Percentiles rank a stretch among this genome's conserved stretches.
These are phyloP conservation scores for Phytophthora syringae DNA, from an alignment of 352 stramenopile species.

Conservation along the genomic window DNA sequence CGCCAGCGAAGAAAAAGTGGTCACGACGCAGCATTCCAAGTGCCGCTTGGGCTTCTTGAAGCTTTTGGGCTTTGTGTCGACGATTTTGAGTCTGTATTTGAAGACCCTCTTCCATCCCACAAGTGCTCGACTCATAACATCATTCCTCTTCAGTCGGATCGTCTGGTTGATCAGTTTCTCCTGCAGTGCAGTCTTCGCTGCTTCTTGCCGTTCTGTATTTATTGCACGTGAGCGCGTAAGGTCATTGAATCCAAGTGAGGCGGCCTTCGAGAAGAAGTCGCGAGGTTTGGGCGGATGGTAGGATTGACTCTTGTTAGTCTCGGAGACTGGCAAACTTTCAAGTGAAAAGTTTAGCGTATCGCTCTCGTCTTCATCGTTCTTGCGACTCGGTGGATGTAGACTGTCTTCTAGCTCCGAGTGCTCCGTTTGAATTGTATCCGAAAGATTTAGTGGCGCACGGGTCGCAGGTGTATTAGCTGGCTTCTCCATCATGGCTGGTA, in stretches of 20 bases:
- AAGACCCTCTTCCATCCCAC: constrained; percentile 62
- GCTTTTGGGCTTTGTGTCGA: constrained; percentile 36
- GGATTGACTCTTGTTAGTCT: constrained; percentile 6
- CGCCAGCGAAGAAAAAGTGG: constrained; percentile 50
- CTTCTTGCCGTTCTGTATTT: constrained; percentile 20
- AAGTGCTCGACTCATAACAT: constrained; percentile 51
- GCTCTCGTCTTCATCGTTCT: constrained; percentile 1
- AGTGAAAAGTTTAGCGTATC: constrained; percentile 9
- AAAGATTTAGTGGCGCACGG: not conserved
- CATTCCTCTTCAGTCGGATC: constrained; percentile 46
- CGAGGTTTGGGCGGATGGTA: constrained; percentile 5
- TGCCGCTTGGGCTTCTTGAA: constrained; percentile 17
- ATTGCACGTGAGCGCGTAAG: constrained; percentile 23
- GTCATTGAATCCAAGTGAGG: constrained; percentile 16
- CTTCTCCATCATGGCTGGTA: constrained; percentile 67
- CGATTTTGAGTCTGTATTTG: constrained; percentile 56
- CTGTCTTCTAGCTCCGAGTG: constrained; percentile 20
- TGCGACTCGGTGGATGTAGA: not conserved
- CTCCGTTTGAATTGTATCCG: constrained; percentile 32
- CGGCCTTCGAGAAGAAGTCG: constrained; percentile 24
- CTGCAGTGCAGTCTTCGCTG: constrained; percentile 45
- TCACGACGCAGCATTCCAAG: constrained; percentile 43
- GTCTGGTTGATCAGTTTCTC: constrained; percentile 68
- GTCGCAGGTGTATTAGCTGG: not conserved
- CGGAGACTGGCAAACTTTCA: constrained; percentile 6